Base-by-base conservation (phyloP, 345 rosid species). In the Ricinus communis region DNA sequence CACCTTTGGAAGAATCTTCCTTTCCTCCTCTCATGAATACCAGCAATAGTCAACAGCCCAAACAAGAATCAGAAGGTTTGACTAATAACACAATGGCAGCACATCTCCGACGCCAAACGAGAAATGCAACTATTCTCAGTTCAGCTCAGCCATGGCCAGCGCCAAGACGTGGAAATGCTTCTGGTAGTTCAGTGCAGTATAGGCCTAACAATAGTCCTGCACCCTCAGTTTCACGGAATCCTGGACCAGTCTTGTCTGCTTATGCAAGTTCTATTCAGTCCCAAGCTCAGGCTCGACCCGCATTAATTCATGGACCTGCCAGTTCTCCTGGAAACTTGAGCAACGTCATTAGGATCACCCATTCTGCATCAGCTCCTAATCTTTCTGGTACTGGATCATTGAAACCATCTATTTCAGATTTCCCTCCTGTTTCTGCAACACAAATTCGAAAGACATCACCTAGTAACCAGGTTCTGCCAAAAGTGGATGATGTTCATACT, bases 1-100 rank as follows among this genome's bases (percentile, higher is more conserved):
- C 80, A 72, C 83, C 90, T 72, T 78, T 92, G 72, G 83, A 72
- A 81, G 91, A 87, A 76, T 87, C 97, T 65, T 86, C 92, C 36
- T 95, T 95, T 82, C 99, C 99, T 82, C 97, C 99, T 30, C 97
- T 89, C 27, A 60, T 55, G 45, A 76, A 58, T 51, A 41, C 87
- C 14, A 76, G 80, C 68, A 70, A 66, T 63, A 79, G 83, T 76
- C 95, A 74, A 77, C 85, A 77, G 10, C 84, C 85, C 70, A 90
- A 75, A 72, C 80, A 71, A 72, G 87, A 83, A 63, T 49, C 67
- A n/a, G 89, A 86, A 69, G 76, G 80, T 52, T 55, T 71, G 53
- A 81, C 80, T 55, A 76, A 73, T 50, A 89, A 87, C 74, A 85
- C 86, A 38, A 82, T 94, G 96, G 96, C 90, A 60, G 87, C 87